Evolutionary conservation across 140 eudicot genomes (phyloP).

Genomic region (Bidens hawaiensis): DNA sequence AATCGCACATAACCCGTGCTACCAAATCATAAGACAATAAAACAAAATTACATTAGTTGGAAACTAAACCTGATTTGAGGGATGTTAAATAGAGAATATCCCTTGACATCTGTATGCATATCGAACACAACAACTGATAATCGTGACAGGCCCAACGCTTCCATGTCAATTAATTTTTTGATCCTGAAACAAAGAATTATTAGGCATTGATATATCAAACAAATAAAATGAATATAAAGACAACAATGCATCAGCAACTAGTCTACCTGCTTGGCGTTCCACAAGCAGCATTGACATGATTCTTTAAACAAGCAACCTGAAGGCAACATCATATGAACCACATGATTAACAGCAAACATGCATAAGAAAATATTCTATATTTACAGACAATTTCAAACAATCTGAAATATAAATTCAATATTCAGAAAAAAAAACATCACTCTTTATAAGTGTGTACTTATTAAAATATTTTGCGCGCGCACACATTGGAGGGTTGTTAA

Average conservation of each 20-base stretch:
- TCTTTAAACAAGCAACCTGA: slow-evolving; percentile 63
- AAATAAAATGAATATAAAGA: not conserved
- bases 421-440: too few species aligned
- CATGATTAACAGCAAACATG: slow-evolving; percentile 4
- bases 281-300: slow-evolving; percentile 75
- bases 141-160: slow-evolving; percentile 77
- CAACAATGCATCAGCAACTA: slow-evolving; percentile 5
- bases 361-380: slow-evolving; percentile 9
- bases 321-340: slow-evolving; percentile 14
- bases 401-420: not conserved
- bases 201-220: not conserved
- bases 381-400: not conserved
- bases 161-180: slow-evolving; percentile 81
- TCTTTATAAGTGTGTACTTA: too few species aligned
- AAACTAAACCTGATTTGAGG: slow-evolving; percentile 84
- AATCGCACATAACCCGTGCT: too few species aligned
- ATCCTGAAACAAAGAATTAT: slow-evolving; percentile 65
- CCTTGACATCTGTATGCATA: slow-evolving; percentile 86
- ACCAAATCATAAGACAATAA: not conserved
- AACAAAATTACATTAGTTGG: not conserved
- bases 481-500: too few species aligned
- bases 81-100: slow-evolving; percentile 76
- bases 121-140: slow-evolving; percentile 71
- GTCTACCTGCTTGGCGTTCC: slow-evolving; percentile 94
- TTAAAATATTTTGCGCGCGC: too few species aligned